These are phyloP conservation scores for Papilionanthe hybrid DNA, from an alignment of 116 monocot genomes.

Conservation along the genomic window DNA sequence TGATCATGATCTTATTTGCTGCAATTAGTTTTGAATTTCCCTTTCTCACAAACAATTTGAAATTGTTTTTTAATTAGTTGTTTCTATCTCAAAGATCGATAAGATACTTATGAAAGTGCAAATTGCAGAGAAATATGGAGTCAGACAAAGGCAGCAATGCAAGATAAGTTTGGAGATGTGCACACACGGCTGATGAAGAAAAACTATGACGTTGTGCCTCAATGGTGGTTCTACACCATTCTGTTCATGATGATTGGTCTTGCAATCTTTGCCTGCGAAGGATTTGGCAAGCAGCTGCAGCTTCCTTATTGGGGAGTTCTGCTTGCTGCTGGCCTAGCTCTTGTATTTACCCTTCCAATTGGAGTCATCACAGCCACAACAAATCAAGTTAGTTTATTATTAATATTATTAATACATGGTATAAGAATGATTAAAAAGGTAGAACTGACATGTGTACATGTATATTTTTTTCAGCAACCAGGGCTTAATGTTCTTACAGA, in stretches of 20 bases:
- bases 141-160: slow-evolving; percentile 25
- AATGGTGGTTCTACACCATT: slow-evolving; percentile 52
- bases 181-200: slow-evolving; percentile 48
- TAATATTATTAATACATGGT: neutral
- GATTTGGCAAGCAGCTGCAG: slow-evolving; percentile 43
- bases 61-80: too few species aligned
- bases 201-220: slow-evolving; percentile 46
- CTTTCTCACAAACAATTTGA: too few species aligned
- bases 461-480: slow-evolving; percentile 21
- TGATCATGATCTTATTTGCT: too few species aligned
- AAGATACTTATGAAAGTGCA: neutral
- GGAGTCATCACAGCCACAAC: slow-evolving; percentile 46
- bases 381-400: slow-evolving; percentile 20
- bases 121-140: slow-evolving; percentile 28
- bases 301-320: slow-evolving; percentile 24
- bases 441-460: too few species aligned
- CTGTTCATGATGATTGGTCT: slow-evolving; percentile 28
- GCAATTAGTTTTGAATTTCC: too few species aligned
- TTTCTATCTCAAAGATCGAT: too few species aligned
- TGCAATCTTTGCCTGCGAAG: slow-evolving; percentile 36
- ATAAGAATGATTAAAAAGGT: neutral
- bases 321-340: slow-evolving; percentile 24
- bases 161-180: slow-evolving; percentile 25
- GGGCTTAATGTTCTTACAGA: slow-evolving; percentile 39
- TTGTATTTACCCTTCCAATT: slow-evolving; percentile 38